These are phyloP conservation scores for Pythium aphanidermatum DNA, from an alignment of 352 stramenopile species.

Conservation along the genomic window DNA sequence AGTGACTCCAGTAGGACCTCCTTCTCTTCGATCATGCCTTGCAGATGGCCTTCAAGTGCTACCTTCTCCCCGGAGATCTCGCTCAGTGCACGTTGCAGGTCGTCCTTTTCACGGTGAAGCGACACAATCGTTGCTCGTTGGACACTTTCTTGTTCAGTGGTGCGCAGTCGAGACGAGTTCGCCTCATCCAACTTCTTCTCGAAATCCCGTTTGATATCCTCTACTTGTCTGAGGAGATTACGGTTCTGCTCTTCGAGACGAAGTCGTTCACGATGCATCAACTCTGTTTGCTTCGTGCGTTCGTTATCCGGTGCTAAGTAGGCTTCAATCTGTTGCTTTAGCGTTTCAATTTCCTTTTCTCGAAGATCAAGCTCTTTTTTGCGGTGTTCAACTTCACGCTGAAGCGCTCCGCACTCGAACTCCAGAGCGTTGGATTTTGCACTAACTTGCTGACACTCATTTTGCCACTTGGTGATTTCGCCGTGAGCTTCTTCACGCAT, in stretches of 20 bases:
- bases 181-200: slow-evolving; percentile 42
- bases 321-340: slow-evolving; percentile 48
- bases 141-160: slow-evolving; percentile 39
- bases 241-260: slow-evolving; percentile 61
- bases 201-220: slow-evolving; percentile 32
- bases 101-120: slow-evolving; percentile 59
- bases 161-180: slow-evolving; percentile 30
- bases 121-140: slow-evolving; percentile 44
- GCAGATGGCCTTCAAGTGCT: slow-evolving; percentile 42
- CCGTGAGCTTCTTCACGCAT: slow-evolving; percentile 28
- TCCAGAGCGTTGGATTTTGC: slow-evolving; percentile 27
- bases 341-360: slow-evolving; percentile 38
- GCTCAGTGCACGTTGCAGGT: slow-evolving; percentile 40
- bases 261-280: slow-evolving; percentile 42
- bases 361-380: slow-evolving; percentile 43
- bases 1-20: slow-evolving; percentile 23
- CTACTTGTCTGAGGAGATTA: slow-evolving; percentile 36
- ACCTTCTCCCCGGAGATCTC: slow-evolving; percentile 43
- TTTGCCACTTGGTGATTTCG: slow-evolving; percentile 43
- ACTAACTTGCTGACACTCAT: slow-evolving; percentile 42
- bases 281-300: slow-evolving; percentile 40
- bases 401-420: slow-evolving; percentile 37
- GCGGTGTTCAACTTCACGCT: slow-evolving; percentile 46
- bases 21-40: slow-evolving; percentile 25
- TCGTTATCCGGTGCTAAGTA: slow-evolving; percentile 53